Conservation (phyloP, 2,329 filamentous ascomycete genomes). For the Curvularia eragrostidis region DNA sequence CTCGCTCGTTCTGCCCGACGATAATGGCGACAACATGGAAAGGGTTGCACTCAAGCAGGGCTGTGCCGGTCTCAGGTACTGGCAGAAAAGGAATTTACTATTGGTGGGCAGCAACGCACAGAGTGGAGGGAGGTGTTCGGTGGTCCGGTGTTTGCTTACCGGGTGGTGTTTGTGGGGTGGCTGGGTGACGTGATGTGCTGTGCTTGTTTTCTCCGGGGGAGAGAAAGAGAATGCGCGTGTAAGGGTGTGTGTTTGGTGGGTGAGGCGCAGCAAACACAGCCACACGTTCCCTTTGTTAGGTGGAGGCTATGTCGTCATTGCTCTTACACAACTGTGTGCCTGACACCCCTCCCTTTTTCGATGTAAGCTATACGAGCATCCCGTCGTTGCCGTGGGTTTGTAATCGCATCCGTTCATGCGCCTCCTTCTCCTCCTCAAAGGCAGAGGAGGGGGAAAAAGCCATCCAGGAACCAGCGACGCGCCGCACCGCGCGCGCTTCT, state of each 20-base stretch:
- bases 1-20: not conserved
- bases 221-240: not conserved
- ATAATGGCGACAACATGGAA: too few species aligned
- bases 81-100: slow-evolving; percentile 37
- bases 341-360: not conserved
- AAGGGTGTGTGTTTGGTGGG: slow-evolving; percentile 15
- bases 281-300: not conserved
- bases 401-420: not conserved
- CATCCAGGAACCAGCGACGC: slow-evolving; percentile 4
- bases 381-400: not conserved
- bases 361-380: not conserved
- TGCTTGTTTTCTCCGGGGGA: too few species aligned
- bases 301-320: not conserved
- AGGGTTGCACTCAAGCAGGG: slow-evolving; percentile 26
- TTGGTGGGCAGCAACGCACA: slow-evolving; percentile 28
- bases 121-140: not conserved
- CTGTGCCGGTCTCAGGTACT: slow-evolving; percentile 30
- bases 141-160: not conserved
- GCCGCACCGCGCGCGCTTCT: not conserved
- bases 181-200: slow-evolving; percentile 9
- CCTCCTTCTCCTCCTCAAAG: not conserved
- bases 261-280: slow-evolving; percentile 4
- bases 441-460: not conserved
- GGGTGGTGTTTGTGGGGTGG: not conserved
- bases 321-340: not conserved